These are phyloP conservation scores for Leishmania arabica DNA, from an alignment of 208 protist species.

Conservation along the genomic window DNA sequence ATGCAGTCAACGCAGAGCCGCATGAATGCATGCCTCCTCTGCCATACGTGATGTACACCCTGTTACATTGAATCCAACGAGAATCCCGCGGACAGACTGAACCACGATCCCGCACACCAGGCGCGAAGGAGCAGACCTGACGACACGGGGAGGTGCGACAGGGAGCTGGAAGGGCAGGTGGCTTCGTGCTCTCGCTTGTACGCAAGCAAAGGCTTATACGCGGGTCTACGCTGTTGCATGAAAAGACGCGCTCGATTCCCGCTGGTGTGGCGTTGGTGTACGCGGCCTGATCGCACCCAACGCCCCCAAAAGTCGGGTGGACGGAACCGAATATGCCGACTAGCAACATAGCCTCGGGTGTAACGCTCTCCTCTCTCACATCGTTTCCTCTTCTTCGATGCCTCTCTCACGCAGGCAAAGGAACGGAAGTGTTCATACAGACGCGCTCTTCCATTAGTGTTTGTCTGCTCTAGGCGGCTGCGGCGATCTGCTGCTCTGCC, in stretches of 20 bases:
- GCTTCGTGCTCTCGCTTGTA: neutral
- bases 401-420: conserved; percentile 2
- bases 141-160: neutral
- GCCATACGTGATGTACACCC: neutral
- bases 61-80: no score
- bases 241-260: neutral
- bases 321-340: neutral
- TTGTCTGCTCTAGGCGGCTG: neutral
- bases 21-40: neutral
- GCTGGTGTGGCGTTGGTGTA: neutral
- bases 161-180: neutral
- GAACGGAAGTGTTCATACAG: neutral
- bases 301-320: neutral
- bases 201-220: neutral
- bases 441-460: neutral
- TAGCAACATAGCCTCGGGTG: neutral
- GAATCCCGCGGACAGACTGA: no score
- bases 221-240: neutral
- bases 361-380: neutral
- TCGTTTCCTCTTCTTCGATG: conserved; percentile 1
- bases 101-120: neutral
- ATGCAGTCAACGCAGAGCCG: neutral
- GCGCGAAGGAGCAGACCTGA: neutral
- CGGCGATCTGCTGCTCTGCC: neutral
- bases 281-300: neutral